These are phyloP conservation scores for Isoetes taiwanensis DNA, from an alignment of 75 land plant species.

Conservation along the genomic window DNA sequence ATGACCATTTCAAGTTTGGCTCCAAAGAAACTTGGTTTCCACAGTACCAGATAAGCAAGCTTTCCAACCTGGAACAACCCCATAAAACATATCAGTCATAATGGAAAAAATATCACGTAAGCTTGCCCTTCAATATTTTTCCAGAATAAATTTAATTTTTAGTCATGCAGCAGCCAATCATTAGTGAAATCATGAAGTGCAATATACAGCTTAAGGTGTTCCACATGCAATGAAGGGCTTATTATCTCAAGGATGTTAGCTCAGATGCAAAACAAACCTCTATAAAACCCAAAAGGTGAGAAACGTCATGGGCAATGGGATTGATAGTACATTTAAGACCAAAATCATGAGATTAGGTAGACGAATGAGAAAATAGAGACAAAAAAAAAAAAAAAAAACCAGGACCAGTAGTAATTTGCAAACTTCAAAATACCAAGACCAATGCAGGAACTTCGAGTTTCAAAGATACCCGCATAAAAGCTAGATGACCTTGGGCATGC, in stretches of 20 bases:
- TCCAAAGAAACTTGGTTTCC: constrained; percentile 90
- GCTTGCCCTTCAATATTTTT: background rate
- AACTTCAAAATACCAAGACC: too few species aligned
- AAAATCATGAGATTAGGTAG: too few species aligned
- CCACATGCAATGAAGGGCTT: background rate
- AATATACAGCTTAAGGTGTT: background rate
- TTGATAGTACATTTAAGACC: constrained; percentile 94
- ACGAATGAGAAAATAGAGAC: too few species aligned
- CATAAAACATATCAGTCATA: too few species aligned
- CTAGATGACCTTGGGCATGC: too few species aligned
- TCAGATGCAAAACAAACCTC: constrained; percentile 40
- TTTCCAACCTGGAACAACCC: constrained; percentile 78
- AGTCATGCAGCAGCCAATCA: too few species aligned
- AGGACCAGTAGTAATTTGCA: too few species aligned
- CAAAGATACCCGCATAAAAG: too few species aligned
- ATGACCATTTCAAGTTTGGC: constrained; percentile 90
- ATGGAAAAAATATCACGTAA: too few species aligned
- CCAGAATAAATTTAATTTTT: background rate
- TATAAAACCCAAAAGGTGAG: constrained; percentile 74
- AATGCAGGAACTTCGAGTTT: too few species aligned
- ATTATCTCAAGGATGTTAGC: background rate
- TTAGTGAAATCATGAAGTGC: too few species aligned
- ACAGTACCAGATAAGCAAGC: constrained; percentile 84
- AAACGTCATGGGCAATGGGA: constrained; percentile 79
- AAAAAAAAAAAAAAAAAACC: too few species aligned